phyloP scores from a whole-genome alignment of 2,329 filamentous ascomycete genomes.

The Trichoderma sp. region DNA sequence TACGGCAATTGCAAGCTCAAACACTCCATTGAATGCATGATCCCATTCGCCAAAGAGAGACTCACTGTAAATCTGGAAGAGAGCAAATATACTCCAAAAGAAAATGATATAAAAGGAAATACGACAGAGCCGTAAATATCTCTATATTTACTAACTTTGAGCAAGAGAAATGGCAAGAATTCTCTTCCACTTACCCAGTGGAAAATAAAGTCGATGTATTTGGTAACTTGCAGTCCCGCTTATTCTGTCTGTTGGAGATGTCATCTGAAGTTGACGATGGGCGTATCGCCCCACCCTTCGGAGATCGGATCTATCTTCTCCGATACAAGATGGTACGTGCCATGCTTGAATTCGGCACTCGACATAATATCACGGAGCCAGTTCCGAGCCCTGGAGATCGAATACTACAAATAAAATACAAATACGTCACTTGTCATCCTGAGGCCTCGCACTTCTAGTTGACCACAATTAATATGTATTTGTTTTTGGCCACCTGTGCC shows the following conservation, averaged over 20 bases:
- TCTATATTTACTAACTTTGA: neutral
- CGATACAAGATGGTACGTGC: neutral
- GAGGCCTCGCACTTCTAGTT: neutral
- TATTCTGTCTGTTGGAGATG: neutral
- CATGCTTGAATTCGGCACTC: neutral
- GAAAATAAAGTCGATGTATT: neutral
- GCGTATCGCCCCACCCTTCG: neutral
- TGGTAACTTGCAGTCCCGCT: neutral
- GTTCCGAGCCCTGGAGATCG: neutral
- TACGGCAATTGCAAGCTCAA: neutral
- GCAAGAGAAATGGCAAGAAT: neutral
- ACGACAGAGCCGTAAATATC: neutral
- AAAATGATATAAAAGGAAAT: neutral
- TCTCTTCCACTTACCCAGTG: neutral
- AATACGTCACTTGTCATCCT: neutral
- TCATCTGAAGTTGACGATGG: neutral
- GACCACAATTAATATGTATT: neutral
- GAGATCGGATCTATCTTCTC: constrained; percentile 12
- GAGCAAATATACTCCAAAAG: neutral
- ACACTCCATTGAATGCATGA: neutral
- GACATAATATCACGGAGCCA: neutral
- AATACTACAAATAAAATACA: neutral
- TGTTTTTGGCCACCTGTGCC: neutral
- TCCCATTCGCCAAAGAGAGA: neutral
- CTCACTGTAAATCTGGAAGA: neutral